phyloP scores from a whole-genome alignment of 306 rosid species.

The Cucurbita ficifolia region DNA sequence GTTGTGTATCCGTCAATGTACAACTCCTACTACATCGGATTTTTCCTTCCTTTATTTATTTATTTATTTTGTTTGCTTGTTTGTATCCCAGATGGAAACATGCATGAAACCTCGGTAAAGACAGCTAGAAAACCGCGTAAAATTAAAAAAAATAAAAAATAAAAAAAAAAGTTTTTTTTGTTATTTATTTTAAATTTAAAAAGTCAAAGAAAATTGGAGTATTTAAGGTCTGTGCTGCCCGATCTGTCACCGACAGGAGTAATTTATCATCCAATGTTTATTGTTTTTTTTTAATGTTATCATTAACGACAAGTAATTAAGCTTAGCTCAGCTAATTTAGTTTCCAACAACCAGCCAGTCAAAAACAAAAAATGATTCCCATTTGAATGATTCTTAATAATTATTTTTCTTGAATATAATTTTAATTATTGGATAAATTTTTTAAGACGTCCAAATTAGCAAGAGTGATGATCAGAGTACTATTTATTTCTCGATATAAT shows the following conservation, averaged over 20 bases:
- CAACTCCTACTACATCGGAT: too few species aligned
- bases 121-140: slow-evolving; percentile 10
- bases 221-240: neutral
- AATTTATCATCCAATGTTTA: neutral
- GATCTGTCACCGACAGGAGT: slow-evolving; percentile 7
- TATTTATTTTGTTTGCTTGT: neutral
- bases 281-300: neutral
- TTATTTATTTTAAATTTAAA: neutral
- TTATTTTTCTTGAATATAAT: neutral
- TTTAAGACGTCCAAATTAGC: neutral
- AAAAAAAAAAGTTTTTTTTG: neutral
- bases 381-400: neutral
- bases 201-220: neutral
- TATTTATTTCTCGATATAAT: neutral
- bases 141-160: neutral
- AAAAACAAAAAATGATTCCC: neutral
- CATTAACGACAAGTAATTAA: neutral
- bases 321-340: neutral
- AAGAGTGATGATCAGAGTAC: neutral
- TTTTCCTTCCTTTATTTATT: neutral
- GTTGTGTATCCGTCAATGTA: too few species aligned
- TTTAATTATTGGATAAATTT: too few species aligned
- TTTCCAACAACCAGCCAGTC: neutral
- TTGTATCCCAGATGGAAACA: neutral
- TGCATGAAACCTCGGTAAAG: neutral